Evolutionary conservation across 345 rosid species (phyloP), one percentile per base, ranked within the genome.

Genomic region (Lepidium didymum): DNA sequence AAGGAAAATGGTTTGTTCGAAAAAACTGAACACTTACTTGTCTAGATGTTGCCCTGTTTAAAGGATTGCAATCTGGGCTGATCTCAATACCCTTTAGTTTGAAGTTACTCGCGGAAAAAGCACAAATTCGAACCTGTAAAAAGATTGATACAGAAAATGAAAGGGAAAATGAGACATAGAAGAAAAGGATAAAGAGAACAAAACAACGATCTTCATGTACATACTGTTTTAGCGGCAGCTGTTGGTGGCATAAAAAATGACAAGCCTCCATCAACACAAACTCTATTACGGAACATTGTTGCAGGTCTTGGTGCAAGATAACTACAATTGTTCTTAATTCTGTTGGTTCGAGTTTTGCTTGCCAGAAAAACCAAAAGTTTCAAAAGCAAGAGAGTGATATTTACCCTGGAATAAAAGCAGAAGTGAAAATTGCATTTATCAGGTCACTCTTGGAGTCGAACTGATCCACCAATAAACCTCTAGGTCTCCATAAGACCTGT

Each of bases 161-260:
- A 52, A 36, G 13, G 57, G 11, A 29, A 29, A 29, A 29, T 29
- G 47, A 23, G 7, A 13, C 5, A 37, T n/a, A 4, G 41, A 19
- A 54, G 54, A 56, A n/a, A 37, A 5, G 27, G 16, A 11, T 12
- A 57, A 34, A 1, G 19, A 46, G 23, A 59, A 49, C 6, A 59
- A 41, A 71, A n/a, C 41, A 66, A 67, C 62, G 53, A 19, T n/a
- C 16, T 4, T 33, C 23, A 43, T 45, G 68, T 29, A 64, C 73
- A 51, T 86, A 87, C 99, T 80, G 97, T 91, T 70, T 87, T 78
- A 74, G 89, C 70, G 68, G 97, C 97, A 69, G 95, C 81, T 53
- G 99, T 86, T 58, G 99, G 99, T 60, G 99, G 96, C 95, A 91
- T 86, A 78, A 89, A 91, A 76, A 94, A 80, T 14, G 99, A 91